Base-by-base conservation (phyloP, 768 basidiomycete genomes). In the Leccinum broughii region DNA sequence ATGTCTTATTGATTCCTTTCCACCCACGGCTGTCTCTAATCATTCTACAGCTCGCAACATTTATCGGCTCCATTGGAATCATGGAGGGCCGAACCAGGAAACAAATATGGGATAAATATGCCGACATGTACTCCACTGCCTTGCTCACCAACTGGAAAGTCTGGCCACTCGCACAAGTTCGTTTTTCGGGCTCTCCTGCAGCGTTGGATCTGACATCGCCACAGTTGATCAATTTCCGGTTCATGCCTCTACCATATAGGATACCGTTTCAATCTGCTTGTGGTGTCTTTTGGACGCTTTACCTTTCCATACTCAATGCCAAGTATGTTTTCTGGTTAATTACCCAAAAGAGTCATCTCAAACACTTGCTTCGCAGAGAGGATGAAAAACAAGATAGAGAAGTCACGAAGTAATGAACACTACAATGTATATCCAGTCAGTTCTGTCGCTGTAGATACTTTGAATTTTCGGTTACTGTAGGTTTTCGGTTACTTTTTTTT, bases 241-340 rank as follows among this genome's bases (percentile, higher is more conserved):
- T 85, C 68, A 89, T 93, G 87, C 91, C 92, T 15, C 73, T 94
- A 22, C 78, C 90, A 1, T 93, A 89, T 68, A 86, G 91, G 50
- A 86, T 94, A 24, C 92, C 92, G 7, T 96, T 97, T 77, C 90
- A 93, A 68, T 92, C 92, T 24, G 80, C 85, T 0, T 93, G 91
- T 63, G 95, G 95, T 55, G 88, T 95, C 22, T 90, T 94, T 68
- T 97, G 95, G 95, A 95, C 90, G 0, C 78, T 96, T 5, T 97
- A 96, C 71, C 78, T 97, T n/a, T 92, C 90, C 1, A 79, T 89
- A 35, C 73, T 93, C 46, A 95, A 95, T 70, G 83, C 93, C 39
- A 83, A 80, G 93, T 91, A 73, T 64, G 86, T 77, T 13, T 46
- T 53, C 51, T 28, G 10, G 44, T 52, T 14, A 50, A 22, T 39